phyloP scores from a whole-genome alignment of 1,284 basidiomycete genomes.

The Wallemia ichthyophaga region DNA sequence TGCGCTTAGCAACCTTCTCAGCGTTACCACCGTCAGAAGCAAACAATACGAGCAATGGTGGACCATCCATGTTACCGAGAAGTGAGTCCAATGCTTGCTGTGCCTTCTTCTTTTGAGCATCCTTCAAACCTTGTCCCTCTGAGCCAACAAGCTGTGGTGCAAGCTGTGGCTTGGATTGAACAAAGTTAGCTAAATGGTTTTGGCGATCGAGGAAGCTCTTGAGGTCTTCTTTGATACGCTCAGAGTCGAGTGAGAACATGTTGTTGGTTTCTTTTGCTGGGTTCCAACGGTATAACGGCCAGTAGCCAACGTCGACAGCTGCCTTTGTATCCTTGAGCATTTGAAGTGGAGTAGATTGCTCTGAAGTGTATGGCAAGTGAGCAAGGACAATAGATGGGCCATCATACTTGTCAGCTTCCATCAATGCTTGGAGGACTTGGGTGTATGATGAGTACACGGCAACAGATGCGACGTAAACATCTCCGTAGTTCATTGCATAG shows the following conservation, averaged over 20 bases:
- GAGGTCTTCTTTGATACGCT: slow-evolving; percentile 79
- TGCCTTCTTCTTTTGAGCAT: slow-evolving; percentile 53
- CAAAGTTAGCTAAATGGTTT: slow-evolving; percentile 80
- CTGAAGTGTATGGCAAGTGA: slow-evolving; percentile 66
- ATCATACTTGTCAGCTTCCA: slow-evolving; percentile 66
- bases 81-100: slow-evolving; percentile 63
- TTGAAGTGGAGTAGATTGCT: slow-evolving; percentile 43
- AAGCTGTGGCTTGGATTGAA: slow-evolving; percentile 45
- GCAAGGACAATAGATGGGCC: slow-evolving; percentile 82
- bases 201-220: slow-evolving; percentile 82
- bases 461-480: slow-evolving; percentile 80
- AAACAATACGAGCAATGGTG: slow-evolving; percentile 60
- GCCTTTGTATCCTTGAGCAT: slow-evolving; percentile 88
- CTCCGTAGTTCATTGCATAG: slow-evolving; percentile 96
- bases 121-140: slow-evolving; percentile 52
- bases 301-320: slow-evolving; percentile 83
- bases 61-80: slow-evolving; percentile 57
- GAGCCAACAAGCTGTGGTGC: slow-evolving; percentile 58
- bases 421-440: slow-evolving; percentile 69
- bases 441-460: slow-evolving; percentile 88
- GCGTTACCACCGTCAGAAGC: slow-evolving; percentile 83
- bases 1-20: slow-evolving; percentile 78
- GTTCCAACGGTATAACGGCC: slow-evolving; percentile 97
- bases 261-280: slow-evolving; percentile 50
- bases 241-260: slow-evolving; percentile 65